Evolutionary conservation across 1,284 basidiomycete species (phyloP).

Genomic region (Coniferiporia weirii): DNA sequence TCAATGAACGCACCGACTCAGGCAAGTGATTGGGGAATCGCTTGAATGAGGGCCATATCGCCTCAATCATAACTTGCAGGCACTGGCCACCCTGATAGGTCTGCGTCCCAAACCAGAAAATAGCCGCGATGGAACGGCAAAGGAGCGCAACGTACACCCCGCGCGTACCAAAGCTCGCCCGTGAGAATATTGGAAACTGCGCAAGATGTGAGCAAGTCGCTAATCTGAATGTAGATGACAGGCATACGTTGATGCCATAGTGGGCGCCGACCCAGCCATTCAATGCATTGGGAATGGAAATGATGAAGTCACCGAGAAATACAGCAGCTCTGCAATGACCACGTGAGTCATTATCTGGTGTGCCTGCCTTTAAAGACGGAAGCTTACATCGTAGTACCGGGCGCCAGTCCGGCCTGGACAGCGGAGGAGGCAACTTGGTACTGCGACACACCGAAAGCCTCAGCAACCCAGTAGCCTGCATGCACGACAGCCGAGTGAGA

Average conservation of each 20-base stretch:
- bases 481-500: neutral
- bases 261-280: constrained; percentile 24
- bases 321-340: constrained; percentile 16
- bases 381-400: constrained; percentile 21
- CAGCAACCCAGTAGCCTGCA: constrained; percentile 25
- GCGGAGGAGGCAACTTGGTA: constrained; percentile 25
- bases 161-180: constrained; percentile 23
- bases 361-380: neutral
- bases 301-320: constrained; percentile 23
- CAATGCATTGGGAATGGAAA: constrained; percentile 23
- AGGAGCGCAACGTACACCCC: constrained; percentile 23
- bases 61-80: constrained; percentile 57
- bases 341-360: neutral
- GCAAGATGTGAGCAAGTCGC: neutral
- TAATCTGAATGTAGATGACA: neutral
- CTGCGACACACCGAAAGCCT: constrained; percentile 24
- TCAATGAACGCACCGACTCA: constrained; percentile 70
- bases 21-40: constrained; percentile 61
- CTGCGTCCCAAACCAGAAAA: constrained; percentile 70
- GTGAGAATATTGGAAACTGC: constrained; percentile 19
- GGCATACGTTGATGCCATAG: constrained; percentile 22
- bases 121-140: constrained; percentile 32
- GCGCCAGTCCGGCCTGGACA: constrained; percentile 21
- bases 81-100: constrained; percentile 61
- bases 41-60: constrained; percentile 71